Evolutionary conservation across 495 filamentous ascomycete species (phyloP).

Genomic region (Aspergillus coremiiformis): DNA sequence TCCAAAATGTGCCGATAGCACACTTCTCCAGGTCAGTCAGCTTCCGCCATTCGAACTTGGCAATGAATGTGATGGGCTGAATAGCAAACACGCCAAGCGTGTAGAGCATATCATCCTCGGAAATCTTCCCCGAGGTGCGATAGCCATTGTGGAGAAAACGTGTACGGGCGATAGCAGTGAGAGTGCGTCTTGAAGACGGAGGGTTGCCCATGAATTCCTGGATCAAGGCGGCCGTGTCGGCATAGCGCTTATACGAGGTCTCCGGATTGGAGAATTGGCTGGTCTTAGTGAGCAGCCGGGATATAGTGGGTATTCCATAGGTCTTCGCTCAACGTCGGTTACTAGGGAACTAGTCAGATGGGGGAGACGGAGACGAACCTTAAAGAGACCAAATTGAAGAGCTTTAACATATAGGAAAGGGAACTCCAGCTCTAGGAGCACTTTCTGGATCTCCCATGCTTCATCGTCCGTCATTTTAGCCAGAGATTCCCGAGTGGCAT

Average conservation of each 20-base stretch:
- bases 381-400: conserved; percentile 60
- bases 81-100: conserved; percentile 56
- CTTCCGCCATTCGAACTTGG: conserved; percentile 55
- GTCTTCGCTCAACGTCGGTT: conserved; percentile 33
- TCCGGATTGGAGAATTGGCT: conserved; percentile 47
- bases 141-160: conserved; percentile 61
- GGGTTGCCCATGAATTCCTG: conserved; percentile 44
- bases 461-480: conserved; percentile 56
- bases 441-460: conserved; percentile 48
- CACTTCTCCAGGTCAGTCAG: conserved; percentile 58
- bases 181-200: conserved; percentile 43
- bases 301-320: conserved; percentile 60
- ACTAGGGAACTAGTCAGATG: neutral
- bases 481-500: conserved; percentile 46
- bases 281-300: conserved; percentile 48
- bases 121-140: conserved; percentile 50
- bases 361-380: conserved; percentile 24
- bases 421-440: conserved; percentile 46
- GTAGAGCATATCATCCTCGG: conserved; percentile 59
- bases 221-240: conserved; percentile 54
- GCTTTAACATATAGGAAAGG: conserved; percentile 48
- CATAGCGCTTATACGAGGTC: conserved; percentile 53
- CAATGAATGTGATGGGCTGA: conserved; percentile 52
- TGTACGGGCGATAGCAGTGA: conserved; percentile 52
- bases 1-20: conserved; percentile 60